Evolutionary conservation across 805 yeast species (phyloP).

Genomic region (Hanseniaspora lachancei): DNA sequence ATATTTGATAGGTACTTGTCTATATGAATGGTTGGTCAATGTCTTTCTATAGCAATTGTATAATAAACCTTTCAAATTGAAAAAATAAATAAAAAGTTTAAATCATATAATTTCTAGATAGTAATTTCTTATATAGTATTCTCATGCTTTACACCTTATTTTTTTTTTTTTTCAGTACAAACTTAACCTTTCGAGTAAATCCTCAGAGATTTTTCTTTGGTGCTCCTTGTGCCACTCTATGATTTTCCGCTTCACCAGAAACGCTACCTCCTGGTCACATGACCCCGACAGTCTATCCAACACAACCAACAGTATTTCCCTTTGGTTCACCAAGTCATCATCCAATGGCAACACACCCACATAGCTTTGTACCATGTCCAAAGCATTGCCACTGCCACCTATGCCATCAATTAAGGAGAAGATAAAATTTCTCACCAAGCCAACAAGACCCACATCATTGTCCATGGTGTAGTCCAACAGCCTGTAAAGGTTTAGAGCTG

Average conservation of each 20-base stretch:
- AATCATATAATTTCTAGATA: no score
- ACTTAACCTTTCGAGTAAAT: not conserved
- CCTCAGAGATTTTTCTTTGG: not conserved
- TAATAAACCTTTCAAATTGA: no score
- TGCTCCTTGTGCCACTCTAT: not conserved
- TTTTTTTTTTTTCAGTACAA: no score
- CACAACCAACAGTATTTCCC: not conserved
- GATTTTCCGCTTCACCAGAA: not conserved
- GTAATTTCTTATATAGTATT: no score
- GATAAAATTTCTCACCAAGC: not conserved
- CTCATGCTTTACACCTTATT: no score
- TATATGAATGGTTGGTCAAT: no score
- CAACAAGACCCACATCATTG: not conserved
- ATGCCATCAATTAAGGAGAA: not conserved
- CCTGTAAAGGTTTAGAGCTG: not conserved
- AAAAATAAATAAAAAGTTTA: no score
- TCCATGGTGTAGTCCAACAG: not conserved
- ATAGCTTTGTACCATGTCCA: not conserved
- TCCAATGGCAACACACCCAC: not conserved
- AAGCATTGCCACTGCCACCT: not conserved
- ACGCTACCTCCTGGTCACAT: not conserved
- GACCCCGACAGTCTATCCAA: not conserved
- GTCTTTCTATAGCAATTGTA: no score
- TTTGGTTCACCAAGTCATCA: not conserved
- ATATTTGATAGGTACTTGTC: conserved; percentile 20